Evolutionary conservation across 768 basidiomycete species (phyloP), one percentile per base, ranked within the genome.

Genomic region (Pisolithus marmoratus): DNA sequence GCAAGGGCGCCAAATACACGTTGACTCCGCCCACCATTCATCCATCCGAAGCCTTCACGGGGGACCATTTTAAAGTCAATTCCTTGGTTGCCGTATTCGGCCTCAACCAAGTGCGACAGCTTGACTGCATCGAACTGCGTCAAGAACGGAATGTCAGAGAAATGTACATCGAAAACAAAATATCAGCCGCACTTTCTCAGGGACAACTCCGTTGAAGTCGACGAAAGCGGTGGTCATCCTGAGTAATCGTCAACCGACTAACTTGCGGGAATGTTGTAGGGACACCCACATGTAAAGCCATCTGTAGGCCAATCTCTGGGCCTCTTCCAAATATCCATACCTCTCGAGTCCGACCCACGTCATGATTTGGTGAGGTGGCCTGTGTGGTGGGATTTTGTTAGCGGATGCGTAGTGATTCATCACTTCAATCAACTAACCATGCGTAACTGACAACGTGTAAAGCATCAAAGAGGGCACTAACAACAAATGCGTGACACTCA

Each of bases 331-430:
- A 67, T 93, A 96, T 2, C 95, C 95, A 63, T 99, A 99, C 49
- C 95, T 85, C 60, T 96, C 93, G 22, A 98, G 76, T 38, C 94
- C 95, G 48, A 97, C 93, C 95, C 95, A 99, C 2, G 87, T 75
- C 90, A 98, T 97, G 64, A 98, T 96, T 69, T 98, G 95, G 68
- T 97, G 94, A 46, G 94, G 90, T n/a, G 90, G 90, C 90, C 85
- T 84, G 6, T 14, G 54, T 27, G 48, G 26, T 50, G 22, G n/a
- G 15, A 52, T 45, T 24, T 20, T 8, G 20, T 64, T 38, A 69
- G 46, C 14, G 43, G 19, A 27, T 59, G 2, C 45, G 50, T 34
- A 38, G 31, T 29, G 15, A 29, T n/a, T 34, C 11, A 1, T 34
- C 11, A 9, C 23, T 38, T 29, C 41, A 8, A 46, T 34, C 24